Evolutionary conservation across 2,329 filamentous ascomycete genomes (phyloP), one percentile per base, ranked within the genome.

Genomic region (Aspergillus tubingensis): DNA sequence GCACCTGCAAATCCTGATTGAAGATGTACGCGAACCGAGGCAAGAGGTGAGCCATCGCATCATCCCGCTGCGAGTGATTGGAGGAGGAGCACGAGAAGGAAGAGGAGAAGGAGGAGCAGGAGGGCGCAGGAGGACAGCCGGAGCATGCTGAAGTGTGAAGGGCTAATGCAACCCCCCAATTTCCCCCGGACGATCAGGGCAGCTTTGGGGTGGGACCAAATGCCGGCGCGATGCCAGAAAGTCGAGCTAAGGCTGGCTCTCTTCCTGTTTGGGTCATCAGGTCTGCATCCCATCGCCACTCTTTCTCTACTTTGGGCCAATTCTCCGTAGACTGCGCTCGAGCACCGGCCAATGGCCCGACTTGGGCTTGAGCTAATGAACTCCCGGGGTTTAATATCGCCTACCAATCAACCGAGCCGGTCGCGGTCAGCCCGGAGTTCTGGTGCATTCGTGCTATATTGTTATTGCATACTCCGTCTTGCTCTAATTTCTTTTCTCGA

Each of bases 171-270:
- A 27, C 23, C 25, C 47, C 53, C 53, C 53, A 55, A 55, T 55
- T 55, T 55, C 53, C 53, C 53, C 53, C 53, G 53, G 53, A 32
- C 53, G 53, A 55, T 55, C 53, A 55, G 53, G 53, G 53, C 53
- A 44, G 27, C 23, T 44, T 55, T 36, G 11, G 53, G 25, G 39
- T 50, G 47, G 47, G 47, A 50, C 47, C 27, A 17, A 17, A 50
- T 50, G 47, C 47, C 47, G 47, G 47, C 47, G 32, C 32, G 32
- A 36, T 36, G 32, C 32, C 10, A 36, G 32, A 36, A 36, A 5
- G 32, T 36, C 32, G 11, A 36, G 32, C 32, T 36, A 36, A 36
- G 32, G 32, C 32, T 36, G 32, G 32, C 32, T 36, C 11, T 36
- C 32, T 36, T 36, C 32, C 32, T 36, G 32, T 36, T 36, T 36